A percentile compares a stretch with the other conserved stretches of the same genome.
These are phyloP conservation scores for Fusarium albosuccineum DNA, from an alignment of 2,329 filamentous ascomycete genomes.

Conservation along the genomic window DNA sequence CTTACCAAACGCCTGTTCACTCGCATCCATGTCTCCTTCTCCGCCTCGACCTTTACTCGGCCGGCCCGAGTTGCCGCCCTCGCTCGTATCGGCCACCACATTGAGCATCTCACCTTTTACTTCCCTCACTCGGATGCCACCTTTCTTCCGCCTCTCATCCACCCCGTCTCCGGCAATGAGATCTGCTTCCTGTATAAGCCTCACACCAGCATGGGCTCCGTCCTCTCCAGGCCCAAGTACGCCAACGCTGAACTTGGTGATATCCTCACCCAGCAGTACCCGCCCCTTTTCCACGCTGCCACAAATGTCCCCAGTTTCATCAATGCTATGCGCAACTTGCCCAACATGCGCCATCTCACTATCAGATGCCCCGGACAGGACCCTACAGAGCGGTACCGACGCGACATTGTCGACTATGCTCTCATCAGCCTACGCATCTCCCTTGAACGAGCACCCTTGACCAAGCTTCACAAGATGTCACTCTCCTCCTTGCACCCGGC, in stretches of 20 bases:
- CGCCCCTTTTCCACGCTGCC: slow-evolving; percentile 88
- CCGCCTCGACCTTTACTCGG: slow-evolving; percentile 80
- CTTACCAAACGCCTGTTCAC: slow-evolving; percentile 78
- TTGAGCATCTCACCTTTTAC: slow-evolving; percentile 82
- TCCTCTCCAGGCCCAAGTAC: slow-evolving; percentile 79
- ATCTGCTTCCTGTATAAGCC: slow-evolving; percentile 86
- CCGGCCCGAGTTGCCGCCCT: slow-evolving; percentile 80
- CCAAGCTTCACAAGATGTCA: slow-evolving; percentile 76
- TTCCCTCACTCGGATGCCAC: slow-evolving; percentile 83
- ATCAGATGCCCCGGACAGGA: slow-evolving; percentile 82
- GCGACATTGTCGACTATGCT: slow-evolving; percentile 87
- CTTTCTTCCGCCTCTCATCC: slow-evolving; percentile 86
- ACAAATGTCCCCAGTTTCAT: slow-evolving; percentile 90
- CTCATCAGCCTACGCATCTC: slow-evolving; percentile 89
- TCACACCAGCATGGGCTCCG: slow-evolving; percentile 74
- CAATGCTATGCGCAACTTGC: slow-evolving; percentile 75
- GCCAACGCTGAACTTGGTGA: slow-evolving; percentile 83
- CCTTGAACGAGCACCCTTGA: slow-evolving; percentile 78
- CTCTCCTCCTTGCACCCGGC: slow-evolving; percentile 80
- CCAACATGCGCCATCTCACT: slow-evolving; percentile 79
- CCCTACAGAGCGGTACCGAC: slow-evolving; percentile 76
- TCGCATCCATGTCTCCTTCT: slow-evolving; percentile 77
- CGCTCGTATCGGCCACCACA: slow-evolving; percentile 80
- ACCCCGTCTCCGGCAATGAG: slow-evolving; percentile 81
- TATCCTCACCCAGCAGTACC: slow-evolving; percentile 87